Base-by-base conservation (phyloP, 345 rosid species). In the Microthlaspi erraticum region DNA sequence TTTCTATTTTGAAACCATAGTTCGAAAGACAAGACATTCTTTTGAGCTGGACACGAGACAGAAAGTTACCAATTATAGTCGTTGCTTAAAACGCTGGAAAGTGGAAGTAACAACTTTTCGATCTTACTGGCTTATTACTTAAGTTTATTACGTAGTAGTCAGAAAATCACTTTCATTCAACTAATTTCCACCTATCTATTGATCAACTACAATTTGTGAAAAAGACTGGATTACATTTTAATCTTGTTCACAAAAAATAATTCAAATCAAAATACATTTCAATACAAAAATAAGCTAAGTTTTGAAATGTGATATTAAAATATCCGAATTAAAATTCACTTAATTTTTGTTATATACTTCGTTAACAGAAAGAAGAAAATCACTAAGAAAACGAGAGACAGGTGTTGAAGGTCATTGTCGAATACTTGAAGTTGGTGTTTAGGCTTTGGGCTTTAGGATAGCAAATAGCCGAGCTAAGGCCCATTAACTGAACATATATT, bases 41-140 rank as follows among this genome's bases (percentile, higher is more conserved):
- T 53, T 8, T 43, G 68, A 43, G 61, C 37, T 49, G 71, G 71
- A 6, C 41, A 59, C 7, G 16, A 54, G 18, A 7, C 32, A 39
- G 13, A 48, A 64, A 73, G 61, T 66, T 60, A 41, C 42, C 13
- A 5, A 42, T 13, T n/a, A 0, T 5, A 1, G 19, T 67, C 48
- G 17, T 74, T 74, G 78, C 73, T 74, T 60, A 43, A 60, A 74
- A 67, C 54, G 56, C 34, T 43, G 51, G 69, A 60, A 68, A 74
- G 67, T 42, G 46, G 60, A 50, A 43, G 36, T 33, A 43, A 41
- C 44, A 64, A 31, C 45, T 12, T 20, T 13, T n/a, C 7, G 13
- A 42, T 50, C 23, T 32, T 9, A 26, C 60, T 74, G 42, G 55
- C 48, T 39, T 14, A 41, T 66, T 49, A 50, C 11, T 66, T 64